Evolutionary conservation across 2,329 filamentous ascomycete species (phyloP).

Genomic region (Aspergillus pseudotamarii): DNA sequence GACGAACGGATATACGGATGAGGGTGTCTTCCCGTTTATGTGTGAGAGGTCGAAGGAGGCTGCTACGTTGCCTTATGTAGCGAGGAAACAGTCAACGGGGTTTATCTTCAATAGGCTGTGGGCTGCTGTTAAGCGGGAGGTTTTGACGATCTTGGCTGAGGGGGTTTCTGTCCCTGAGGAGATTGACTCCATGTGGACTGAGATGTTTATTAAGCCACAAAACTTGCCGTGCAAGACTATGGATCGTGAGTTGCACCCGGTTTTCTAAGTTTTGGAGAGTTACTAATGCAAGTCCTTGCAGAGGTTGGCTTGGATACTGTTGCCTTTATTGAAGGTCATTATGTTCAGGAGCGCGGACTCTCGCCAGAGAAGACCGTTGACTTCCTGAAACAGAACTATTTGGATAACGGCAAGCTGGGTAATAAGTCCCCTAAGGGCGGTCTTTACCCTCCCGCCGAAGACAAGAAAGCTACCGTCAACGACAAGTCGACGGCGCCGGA

Average conservation of each 20-base stretch:
- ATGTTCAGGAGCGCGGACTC: slow-evolving; percentile 54
- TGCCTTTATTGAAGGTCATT: slow-evolving; percentile 56
- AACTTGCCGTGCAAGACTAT: slow-evolving; percentile 46
- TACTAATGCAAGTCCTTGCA: not conserved
- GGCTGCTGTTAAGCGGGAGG: slow-evolving; percentile 59
- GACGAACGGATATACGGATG: slow-evolving; percentile 51
- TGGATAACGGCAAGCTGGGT: slow-evolving; percentile 53
- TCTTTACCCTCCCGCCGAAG: slow-evolving; percentile 27
- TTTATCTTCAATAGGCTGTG: slow-evolving; percentile 61
- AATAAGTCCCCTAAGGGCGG: slow-evolving; percentile 48
- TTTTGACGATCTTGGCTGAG: slow-evolving; percentile 52
- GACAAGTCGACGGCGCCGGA: slow-evolving; percentile 2
- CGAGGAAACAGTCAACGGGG: slow-evolving; percentile 53
- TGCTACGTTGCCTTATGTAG: slow-evolving; percentile 47
- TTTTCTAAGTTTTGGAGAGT: not conserved
- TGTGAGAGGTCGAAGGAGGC: slow-evolving; percentile 41
- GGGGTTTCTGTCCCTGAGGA: slow-evolving; percentile 52
- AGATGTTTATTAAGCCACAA: slow-evolving; percentile 40
- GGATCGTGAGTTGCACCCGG: slow-evolving; percentile 38
- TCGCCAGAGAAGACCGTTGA: slow-evolving; percentile 44
- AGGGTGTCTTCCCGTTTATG: slow-evolving; percentile 51
- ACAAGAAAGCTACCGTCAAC: not conserved
- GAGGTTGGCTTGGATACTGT: slow-evolving; percentile 58
- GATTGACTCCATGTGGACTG: slow-evolving; percentile 52
- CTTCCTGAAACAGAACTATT: slow-evolving; percentile 50